phyloP scores from a whole-genome alignment of 192 early-diverging fungal species.

The Entophlyctis helioformis region DNA sequence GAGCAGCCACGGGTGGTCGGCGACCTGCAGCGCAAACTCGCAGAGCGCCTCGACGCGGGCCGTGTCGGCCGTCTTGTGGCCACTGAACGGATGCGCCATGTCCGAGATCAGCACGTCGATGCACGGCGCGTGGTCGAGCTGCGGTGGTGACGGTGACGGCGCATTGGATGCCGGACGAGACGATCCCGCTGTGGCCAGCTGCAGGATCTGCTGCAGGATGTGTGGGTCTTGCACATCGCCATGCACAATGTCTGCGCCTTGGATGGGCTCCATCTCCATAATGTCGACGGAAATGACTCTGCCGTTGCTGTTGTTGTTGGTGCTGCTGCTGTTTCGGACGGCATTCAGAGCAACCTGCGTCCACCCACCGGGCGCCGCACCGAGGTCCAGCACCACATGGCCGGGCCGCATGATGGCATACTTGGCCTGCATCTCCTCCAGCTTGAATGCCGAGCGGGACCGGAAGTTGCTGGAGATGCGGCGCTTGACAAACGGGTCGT shows the following conservation, averaged over 20 bases:
- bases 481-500: conserved; percentile 52
- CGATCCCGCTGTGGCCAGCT: too few relatives aligned
- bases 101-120: conserved; percentile 42
- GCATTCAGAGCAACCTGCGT: conserved; percentile 45
- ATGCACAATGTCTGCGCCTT: conserved; percentile 44
- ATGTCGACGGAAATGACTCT: conserved; percentile 60
- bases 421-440: conserved; percentile 28
- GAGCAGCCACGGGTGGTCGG: conserved; percentile 36
- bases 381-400: conserved; percentile 38
- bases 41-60: conserved; percentile 44
- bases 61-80: conserved; percentile 54
- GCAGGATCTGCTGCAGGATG: conserved; percentile 15
- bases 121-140: too few relatives aligned
- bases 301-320: conserved; percentile 16
- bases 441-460: conserved; percentile 63
- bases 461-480: conserved; percentile 45
- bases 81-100: conserved; percentile 78
- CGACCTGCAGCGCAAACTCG: conserved; percentile 51
- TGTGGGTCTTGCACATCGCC: conserved; percentile 51
- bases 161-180: too few relatives aligned
- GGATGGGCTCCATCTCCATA: conserved; percentile 52
- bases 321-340: neutral
- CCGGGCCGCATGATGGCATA: conserved; percentile 10
- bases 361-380: conserved; percentile 71
- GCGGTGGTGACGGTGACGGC: too few relatives aligned